phyloP scores from a whole-genome alignment of 148 eudicot species.

The Chenopodium suecicum region DNA sequence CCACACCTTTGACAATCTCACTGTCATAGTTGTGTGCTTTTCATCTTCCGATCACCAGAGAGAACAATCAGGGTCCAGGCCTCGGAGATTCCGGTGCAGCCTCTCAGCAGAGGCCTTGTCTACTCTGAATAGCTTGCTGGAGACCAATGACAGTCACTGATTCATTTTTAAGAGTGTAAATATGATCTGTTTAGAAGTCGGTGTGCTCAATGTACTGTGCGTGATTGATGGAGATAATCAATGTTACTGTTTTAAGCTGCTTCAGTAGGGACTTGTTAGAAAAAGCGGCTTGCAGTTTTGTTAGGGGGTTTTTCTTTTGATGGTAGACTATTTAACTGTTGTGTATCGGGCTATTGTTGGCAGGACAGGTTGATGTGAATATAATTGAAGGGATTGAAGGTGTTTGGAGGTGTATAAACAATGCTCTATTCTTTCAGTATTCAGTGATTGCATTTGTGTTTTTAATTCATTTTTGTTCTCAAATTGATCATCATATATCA shows the following conservation, averaged over 20 bases:
- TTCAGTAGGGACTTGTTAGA: constrained; percentile 26
- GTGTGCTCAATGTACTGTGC: neutral
- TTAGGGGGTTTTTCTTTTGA: constrained; percentile 10
- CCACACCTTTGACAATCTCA: constrained; percentile 66
- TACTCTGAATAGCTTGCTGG: constrained; percentile 53
- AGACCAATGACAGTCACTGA: constrained; percentile 35
- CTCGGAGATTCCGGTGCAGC: constrained; percentile 47
- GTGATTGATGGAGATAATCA: neutral
- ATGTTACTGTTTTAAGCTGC: constrained; percentile 37
- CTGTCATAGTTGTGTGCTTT: constrained; percentile 68
- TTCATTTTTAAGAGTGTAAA: constrained; percentile 12
- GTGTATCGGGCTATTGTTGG: constrained; percentile 4
- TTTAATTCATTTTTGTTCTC: neutral
- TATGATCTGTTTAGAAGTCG: neutral
- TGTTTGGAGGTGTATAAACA: constrained; percentile 16
- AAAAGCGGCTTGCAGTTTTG: constrained; percentile 52
- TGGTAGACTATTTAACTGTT: constrained; percentile 9
- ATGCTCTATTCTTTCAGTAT: neutral
- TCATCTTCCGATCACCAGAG: constrained; percentile 36
- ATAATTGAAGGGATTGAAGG: constrained; percentile 7
- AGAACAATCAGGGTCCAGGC: constrained; percentile 35
- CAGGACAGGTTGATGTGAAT: constrained; percentile 11
- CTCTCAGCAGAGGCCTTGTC: constrained; percentile 61
- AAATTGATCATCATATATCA: neutral
- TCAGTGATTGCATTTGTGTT: neutral